Percentiles rank a stretch among this genome's conserved stretches.
These are phyloP conservation scores for Melaleuca alternifolia DNA, from an alignment of 345 rosid species.

Conservation along the genomic window DNA sequence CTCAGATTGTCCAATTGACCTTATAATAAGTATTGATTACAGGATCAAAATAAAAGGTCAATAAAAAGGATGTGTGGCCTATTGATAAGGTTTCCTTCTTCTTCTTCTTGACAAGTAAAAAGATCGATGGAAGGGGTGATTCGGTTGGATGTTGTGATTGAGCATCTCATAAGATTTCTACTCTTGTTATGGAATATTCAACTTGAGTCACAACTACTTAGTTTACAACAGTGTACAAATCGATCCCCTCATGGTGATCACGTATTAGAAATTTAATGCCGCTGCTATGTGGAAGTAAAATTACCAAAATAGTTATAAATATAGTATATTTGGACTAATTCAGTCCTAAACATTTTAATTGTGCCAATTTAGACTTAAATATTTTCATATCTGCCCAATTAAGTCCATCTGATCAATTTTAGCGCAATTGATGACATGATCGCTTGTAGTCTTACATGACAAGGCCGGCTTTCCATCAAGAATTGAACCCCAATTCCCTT, in stretches of 20 bases:
- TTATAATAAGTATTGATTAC: neutral
- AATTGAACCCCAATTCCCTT: no score
- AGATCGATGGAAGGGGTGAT: neutral
- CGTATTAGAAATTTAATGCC: neutral
- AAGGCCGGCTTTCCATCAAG: no score
- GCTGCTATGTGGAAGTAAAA: neutral
- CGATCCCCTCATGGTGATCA: neutral
- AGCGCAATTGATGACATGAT: no score
- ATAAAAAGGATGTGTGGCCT: neutral
- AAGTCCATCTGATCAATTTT: no score
- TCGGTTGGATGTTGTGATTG: neutral
- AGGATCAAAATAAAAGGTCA: neutral
- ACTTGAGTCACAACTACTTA: neutral
- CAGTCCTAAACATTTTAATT: no score
- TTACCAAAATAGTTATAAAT: no score
- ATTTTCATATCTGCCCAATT: no score
- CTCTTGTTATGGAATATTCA: neutral
- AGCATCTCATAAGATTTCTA: neutral
- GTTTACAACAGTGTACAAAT: neutral
- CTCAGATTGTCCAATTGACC: neutral
- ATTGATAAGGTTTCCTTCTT: neutral
- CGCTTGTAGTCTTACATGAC: no score
- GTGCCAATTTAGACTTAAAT: no score
- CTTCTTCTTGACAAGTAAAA: neutral
- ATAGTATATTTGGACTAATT: no score